Evolutionary conservation across 1,139 yeast genomes (phyloP).

Genomic region (Suhomyces atakaporum): DNA sequence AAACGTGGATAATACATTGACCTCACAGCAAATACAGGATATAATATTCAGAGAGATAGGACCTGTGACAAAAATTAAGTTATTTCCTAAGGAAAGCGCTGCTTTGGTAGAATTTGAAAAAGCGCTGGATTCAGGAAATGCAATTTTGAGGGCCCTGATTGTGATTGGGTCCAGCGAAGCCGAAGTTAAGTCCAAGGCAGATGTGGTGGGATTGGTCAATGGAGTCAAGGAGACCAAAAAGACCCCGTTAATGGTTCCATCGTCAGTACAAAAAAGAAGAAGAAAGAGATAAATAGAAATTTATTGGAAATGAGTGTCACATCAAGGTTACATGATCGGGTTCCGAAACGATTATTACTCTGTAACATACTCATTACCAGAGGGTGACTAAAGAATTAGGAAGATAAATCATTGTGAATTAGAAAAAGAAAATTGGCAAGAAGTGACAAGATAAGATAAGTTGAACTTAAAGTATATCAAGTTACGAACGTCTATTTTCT

Average conservation of each 20-base stretch:
- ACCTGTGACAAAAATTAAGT: slow-evolving; percentile 39
- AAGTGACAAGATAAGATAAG: too few relatives aligned
- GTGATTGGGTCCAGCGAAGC: slow-evolving; percentile 38
- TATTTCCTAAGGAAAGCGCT: slow-evolving; percentile 50
- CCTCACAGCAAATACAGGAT: slow-evolving; percentile 39
- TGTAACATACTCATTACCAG: too few relatives aligned
- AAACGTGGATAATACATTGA: slow-evolving; percentile 50
- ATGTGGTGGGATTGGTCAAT: slow-evolving; percentile 21
- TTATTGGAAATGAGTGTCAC: too few relatives aligned
- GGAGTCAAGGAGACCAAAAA: slow-evolving; percentile 4
- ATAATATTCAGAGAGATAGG: slow-evolving; percentile 38
- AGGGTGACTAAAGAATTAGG: too few relatives aligned
- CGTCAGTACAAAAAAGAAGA: slow-evolving; percentile 18
- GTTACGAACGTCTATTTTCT: too few relatives aligned
- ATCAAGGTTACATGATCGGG: too few relatives aligned
- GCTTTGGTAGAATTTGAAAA: slow-evolving; percentile 56
- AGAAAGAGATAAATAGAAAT: slow-evolving; percentile 2
- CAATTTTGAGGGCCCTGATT: slow-evolving; percentile 48
- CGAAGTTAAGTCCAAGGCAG: slow-evolving; percentile 38
- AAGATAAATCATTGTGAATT: too few relatives aligned
- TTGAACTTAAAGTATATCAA: too few relatives aligned
- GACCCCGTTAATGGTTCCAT: slow-evolving; percentile 21
- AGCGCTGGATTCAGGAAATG: slow-evolving; percentile 57
- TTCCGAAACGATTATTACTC: too few relatives aligned
- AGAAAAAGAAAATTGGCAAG: too few relatives aligned